These are phyloP conservation scores for Alternaria gaisen DNA, from an alignment of 2,329 filamentous ascomycete species.

Conservation along the genomic window DNA sequence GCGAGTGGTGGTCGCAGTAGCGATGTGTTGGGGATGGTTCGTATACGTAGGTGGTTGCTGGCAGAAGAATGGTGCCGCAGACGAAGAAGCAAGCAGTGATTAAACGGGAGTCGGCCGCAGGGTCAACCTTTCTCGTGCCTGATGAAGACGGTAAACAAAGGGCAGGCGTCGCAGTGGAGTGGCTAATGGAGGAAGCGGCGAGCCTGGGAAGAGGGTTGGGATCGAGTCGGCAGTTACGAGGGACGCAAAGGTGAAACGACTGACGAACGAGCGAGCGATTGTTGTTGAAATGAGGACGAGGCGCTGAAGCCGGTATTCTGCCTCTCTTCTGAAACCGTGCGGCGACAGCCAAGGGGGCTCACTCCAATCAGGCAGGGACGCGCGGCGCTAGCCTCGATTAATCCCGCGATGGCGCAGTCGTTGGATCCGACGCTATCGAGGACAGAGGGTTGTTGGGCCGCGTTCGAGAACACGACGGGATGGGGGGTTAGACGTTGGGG, in stretches of 20 bases:
- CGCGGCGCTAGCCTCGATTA: constrained; percentile 33
- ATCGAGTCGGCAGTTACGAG: constrained; percentile 12
- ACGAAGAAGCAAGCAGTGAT: constrained; percentile 19
- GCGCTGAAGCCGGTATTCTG: constrained; percentile 36
- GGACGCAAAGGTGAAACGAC: constrained; percentile 47
- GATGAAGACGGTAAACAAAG: constrained; percentile 21
- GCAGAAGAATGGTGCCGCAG: constrained; percentile 16
- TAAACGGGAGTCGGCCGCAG: constrained; percentile 44
- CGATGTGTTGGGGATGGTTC: not conserved
- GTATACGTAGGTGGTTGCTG: not conserved
- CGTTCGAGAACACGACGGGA: constrained; percentile 32
- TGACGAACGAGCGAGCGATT: constrained; percentile 33
- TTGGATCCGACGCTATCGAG: constrained; percentile 24
- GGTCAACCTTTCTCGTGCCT: constrained; percentile 50
- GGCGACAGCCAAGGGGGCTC: constrained; percentile 30
- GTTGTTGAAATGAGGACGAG: constrained; percentile 23
- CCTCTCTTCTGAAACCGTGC: constrained; percentile 38
- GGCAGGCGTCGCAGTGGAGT: constrained; percentile 17
- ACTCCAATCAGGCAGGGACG: constrained; percentile 40
- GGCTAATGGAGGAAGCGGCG: not conserved
- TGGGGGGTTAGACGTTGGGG: not conserved
- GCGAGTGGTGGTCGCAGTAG: constrained; percentile 13
- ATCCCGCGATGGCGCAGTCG: constrained; percentile 18
- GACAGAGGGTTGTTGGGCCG: constrained; percentile 28
- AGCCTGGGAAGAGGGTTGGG: not conserved